Conservation (phyloP, 805 yeast species). For the Ogataea glucozyma region DNA sequence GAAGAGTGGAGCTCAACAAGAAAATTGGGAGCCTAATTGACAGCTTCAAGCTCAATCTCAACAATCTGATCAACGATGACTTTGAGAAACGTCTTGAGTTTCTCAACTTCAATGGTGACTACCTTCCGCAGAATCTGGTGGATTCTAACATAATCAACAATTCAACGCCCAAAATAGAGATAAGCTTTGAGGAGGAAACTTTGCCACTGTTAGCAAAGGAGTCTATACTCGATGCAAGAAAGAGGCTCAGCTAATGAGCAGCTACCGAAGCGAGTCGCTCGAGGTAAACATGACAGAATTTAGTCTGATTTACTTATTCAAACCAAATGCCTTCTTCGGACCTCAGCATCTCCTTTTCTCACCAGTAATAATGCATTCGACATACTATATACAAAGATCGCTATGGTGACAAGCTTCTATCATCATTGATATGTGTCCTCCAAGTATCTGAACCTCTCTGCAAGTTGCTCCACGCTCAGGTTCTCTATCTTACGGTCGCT, state of each 20-base stretch:
- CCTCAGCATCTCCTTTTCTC: too few relatives aligned
- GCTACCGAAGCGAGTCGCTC: too few relatives aligned
- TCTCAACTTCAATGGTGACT: constrained; percentile 50
- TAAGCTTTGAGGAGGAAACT: constrained; percentile 24
- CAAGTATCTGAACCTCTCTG: constrained; percentile 50
- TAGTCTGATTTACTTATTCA: too few relatives aligned
- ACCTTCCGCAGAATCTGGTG: constrained; percentile 47
- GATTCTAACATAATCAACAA: constrained; percentile 26
- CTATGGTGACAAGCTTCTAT: too few relatives aligned
- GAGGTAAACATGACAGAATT: too few relatives aligned
- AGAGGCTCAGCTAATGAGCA: constrained; percentile 8
- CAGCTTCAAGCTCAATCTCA: constrained; percentile 43
- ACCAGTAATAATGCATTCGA: too few relatives aligned
- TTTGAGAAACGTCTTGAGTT: constrained; percentile 43
- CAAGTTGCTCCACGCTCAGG: constrained; percentile 51
- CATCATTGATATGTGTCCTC: constrained; percentile 49
- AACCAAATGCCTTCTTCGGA: too few relatives aligned
- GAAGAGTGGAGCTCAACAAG: constrained; percentile 46
- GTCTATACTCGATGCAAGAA: constrained; percentile 23
- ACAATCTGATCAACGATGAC: constrained; percentile 46
- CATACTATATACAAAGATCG: too few relatives aligned
- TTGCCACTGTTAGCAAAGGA: constrained; percentile 25
- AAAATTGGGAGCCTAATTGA: constrained; percentile 42
- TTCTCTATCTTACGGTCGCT: constrained; percentile 47
- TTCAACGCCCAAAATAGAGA: constrained; percentile 25